Evolutionary conservation across 176 grass and related monocot genomes (phyloP).

Genomic region (Ensete glaucum): DNA sequence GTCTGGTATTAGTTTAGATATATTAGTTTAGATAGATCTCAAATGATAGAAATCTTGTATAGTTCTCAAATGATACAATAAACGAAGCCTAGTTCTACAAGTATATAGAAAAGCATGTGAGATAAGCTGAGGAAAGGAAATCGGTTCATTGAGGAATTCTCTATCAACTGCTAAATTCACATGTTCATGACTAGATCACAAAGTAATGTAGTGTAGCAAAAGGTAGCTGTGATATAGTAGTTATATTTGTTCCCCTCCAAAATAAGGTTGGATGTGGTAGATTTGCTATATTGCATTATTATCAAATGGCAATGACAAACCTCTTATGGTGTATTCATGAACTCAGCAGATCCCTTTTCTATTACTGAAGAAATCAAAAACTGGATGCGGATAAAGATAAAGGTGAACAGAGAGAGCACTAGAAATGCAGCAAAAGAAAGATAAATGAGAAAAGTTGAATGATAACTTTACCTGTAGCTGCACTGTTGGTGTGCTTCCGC

Average conservation of each 20-base stretch:
- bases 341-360: neutral
- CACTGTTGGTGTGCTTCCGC: conserved; percentile 94
- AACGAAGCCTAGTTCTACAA: neutral
- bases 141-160: neutral
- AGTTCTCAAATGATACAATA: too few relatives aligned
- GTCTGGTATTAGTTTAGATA: too few relatives aligned
- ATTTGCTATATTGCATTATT: neutral
- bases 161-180: neutral
- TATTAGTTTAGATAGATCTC: too few relatives aligned
- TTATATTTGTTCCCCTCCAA: neutral
- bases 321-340: neutral
- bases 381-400: too few relatives aligned
- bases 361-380: too few relatives aligned
- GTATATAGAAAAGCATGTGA: neutral
- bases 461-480: conserved; percentile 61
- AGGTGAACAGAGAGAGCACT: neutral
- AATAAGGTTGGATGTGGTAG: neutral
- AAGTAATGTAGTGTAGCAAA: neutral
- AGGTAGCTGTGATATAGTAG: neutral
- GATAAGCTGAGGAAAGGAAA: neutral
- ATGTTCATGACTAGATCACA: neutral
- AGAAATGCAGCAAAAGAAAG: neutral
- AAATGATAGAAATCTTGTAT: too few relatives aligned
- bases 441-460: neutral
- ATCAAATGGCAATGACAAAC: neutral